Evolutionary conservation across 169 alveolate genomes (phyloP).

Genomic region (Cryptosporidium sp.): DNA sequence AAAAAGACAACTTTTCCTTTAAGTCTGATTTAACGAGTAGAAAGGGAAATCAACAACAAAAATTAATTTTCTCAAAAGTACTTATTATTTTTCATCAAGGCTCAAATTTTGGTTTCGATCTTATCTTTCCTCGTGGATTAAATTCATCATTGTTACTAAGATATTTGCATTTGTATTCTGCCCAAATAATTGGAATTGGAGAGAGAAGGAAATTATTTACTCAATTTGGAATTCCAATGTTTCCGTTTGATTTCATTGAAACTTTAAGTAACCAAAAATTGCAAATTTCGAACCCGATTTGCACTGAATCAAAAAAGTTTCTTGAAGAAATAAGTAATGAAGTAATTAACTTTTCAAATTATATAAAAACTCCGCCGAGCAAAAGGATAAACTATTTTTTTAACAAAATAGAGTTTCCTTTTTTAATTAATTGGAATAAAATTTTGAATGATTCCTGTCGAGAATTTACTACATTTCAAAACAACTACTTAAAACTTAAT

Average conservation of each 20-base stretch:
- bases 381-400: constrained; percentile 46
- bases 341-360: constrained; percentile 1
- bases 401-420: constrained; percentile 61
- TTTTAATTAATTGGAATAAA: constrained; percentile 55
- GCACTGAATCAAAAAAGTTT: neutral
- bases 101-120: constrained; percentile 35
- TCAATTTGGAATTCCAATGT: constrained; percentile 42
- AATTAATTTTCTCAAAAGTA: neutral
- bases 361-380: constrained; percentile 49
- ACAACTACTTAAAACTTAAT: neutral
- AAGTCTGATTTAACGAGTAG: neutral
- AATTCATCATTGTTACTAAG: constrained; percentile 59
- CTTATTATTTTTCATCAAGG: constrained; percentile 68
- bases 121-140: constrained; percentile 62
- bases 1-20: neutral
- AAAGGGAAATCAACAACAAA: neutral
- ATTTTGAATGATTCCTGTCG: neutral
- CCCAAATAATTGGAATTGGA: constrained; percentile 59
- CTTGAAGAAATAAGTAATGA: constrained; percentile 7
- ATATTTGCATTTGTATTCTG: constrained; percentile 15
- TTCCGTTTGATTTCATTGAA: constrained; percentile 65
- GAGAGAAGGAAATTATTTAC: constrained; percentile 27
- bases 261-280: constrained; percentile 46
- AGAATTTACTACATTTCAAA: neutral
- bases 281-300: neutral